Percentiles rank a stretch among this genome's conserved stretches.
These are phyloP conservation scores for Amauroascus verrucosus DNA, from an alignment of 2,329 filamentous ascomycete genomes.

Conservation along the genomic window DNA sequence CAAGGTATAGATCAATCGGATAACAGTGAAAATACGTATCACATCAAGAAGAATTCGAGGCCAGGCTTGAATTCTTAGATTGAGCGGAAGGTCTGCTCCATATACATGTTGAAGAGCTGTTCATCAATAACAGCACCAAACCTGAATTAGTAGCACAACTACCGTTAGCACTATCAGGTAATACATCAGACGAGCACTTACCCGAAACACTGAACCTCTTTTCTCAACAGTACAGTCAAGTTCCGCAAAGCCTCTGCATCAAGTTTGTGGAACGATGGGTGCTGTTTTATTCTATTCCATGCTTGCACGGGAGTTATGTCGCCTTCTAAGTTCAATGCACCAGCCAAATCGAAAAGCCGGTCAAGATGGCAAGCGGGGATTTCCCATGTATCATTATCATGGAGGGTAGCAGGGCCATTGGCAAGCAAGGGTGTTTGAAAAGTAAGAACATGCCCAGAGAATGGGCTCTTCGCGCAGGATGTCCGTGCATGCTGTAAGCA, in stretches of 20 bases:
- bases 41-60: neutral
- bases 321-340: slow-evolving; percentile 21
- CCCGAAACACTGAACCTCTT: slow-evolving; percentile 33
- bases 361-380: slow-evolving; percentile 23
- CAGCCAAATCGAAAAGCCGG: slow-evolving; percentile 20
- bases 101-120: slow-evolving; percentile 16
- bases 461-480: slow-evolving; percentile 13
- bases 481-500: slow-evolving; percentile 20
- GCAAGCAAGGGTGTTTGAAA: slow-evolving; percentile 22
- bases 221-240: slow-evolving; percentile 23
- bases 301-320: slow-evolving; percentile 35
- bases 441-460: slow-evolving; percentile 23
- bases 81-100: slow-evolving; percentile 13
- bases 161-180: neutral
- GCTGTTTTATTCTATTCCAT: slow-evolving; percentile 29
- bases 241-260: slow-evolving; percentile 21
- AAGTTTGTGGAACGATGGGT: slow-evolving; percentile 26
- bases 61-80: neutral
- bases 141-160: slow-evolving; percentile 7
- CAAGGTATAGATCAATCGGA: neutral
- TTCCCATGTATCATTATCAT: slow-evolving; percentile 18
- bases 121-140: slow-evolving; percentile 23
- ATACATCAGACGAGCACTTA: too few species aligned
- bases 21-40: neutral
- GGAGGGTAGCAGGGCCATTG: slow-evolving; percentile 18